These are phyloP conservation scores for Cyclotella atomus DNA, from an alignment of 108 stramenopile genomes.

Conservation along the genomic window DNA sequence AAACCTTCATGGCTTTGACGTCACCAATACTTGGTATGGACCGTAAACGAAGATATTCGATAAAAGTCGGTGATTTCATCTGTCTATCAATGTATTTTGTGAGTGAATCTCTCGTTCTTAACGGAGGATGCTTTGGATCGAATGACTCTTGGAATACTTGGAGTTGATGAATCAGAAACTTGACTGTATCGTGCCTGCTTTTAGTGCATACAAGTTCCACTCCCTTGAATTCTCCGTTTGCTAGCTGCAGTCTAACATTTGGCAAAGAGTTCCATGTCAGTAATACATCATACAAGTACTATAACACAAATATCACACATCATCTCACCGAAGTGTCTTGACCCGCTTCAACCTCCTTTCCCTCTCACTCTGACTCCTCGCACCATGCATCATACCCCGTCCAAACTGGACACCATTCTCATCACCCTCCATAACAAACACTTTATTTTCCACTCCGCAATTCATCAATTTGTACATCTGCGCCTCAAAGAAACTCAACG, in stretches of 20 bases:
- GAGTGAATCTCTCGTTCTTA: conserved; percentile 38
- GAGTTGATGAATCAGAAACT: conserved; percentile 39
- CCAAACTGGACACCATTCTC: conserved; percentile 20
- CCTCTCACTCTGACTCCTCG: conserved; percentile 18
- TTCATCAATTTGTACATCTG: conserved; percentile 50
- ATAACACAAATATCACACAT: background rate
- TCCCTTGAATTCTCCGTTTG: conserved; percentile 30
- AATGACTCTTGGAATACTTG: conserved; percentile 28
- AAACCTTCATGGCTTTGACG: conserved; percentile 46
- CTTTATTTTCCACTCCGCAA: conserved; percentile 31
- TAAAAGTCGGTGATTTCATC: conserved; percentile 47
- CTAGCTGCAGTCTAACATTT: conserved; percentile 17
- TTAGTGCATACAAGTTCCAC: conserved; percentile 33
- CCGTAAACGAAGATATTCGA: conserved; percentile 39
- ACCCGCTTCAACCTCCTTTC: conserved; percentile 38
- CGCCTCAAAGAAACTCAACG: conserved; percentile 44
- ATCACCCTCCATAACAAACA: conserved; percentile 40
- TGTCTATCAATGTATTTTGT: conserved; percentile 35
- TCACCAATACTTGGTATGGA: conserved; percentile 29
- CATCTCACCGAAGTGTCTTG: conserved; percentile 34
- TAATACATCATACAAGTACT: background rate
- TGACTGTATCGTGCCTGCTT: conserved; percentile 15
- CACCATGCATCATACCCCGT: conserved; percentile 19
- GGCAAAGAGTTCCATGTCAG: background rate
- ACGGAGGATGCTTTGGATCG: conserved; percentile 24